Percentiles rank a stretch among this genome's conserved stretches.
These are phyloP conservation scores for Aspergillus melleus DNA, from an alignment of 2,329 filamentous ascomycete species.

Conservation along the genomic window DNA sequence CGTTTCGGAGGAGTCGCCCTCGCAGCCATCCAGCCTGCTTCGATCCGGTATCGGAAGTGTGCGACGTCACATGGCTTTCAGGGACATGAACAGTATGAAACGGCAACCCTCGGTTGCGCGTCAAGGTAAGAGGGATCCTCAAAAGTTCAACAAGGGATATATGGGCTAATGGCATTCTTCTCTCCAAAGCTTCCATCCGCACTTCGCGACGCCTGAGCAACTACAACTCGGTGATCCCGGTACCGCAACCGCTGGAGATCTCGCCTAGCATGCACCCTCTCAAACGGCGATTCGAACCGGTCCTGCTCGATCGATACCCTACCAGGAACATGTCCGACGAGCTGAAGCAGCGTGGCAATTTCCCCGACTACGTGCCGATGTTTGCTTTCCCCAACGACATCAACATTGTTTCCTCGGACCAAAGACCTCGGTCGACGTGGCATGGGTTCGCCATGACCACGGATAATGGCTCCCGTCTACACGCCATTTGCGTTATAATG, in stretches of 20 bases:
- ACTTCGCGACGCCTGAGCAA: constrained; percentile 89
- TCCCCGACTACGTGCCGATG: constrained; percentile 98
- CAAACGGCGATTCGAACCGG: constrained; percentile 90
- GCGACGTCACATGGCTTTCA: constrained; percentile 85
- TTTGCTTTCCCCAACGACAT: constrained; percentile 99
- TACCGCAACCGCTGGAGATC: constrained; percentile 83
- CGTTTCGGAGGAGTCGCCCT: constrained; percentile 66
- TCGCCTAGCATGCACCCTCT: constrained; percentile 94
- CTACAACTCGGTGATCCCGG: constrained; percentile 97
- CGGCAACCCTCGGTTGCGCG: constrained; percentile 76
- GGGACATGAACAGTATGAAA: constrained; percentile 93
- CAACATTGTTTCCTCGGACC: constrained; percentile 91
- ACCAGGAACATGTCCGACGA: constrained; percentile 80
- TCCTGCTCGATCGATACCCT: constrained; percentile 92
- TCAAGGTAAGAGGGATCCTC: constrained; percentile 60
- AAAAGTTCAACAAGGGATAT: neutral
- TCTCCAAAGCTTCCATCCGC: constrained; percentile 62
- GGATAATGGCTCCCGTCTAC: constrained; percentile 85
- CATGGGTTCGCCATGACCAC: constrained; percentile 98
- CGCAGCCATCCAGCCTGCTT: constrained; percentile 45
- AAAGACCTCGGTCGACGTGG: constrained; percentile 93
- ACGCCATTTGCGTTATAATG: constrained; percentile 86
- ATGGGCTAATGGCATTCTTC: neutral
- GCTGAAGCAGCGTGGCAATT: constrained; percentile 73
- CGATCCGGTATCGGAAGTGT: constrained; percentile 77